A percentile compares a stretch with the other conserved stretches of the same genome.
phyloP scores from a whole-genome alignment of 257 asterid species.

The Paraleonurus japonicus region DNA sequence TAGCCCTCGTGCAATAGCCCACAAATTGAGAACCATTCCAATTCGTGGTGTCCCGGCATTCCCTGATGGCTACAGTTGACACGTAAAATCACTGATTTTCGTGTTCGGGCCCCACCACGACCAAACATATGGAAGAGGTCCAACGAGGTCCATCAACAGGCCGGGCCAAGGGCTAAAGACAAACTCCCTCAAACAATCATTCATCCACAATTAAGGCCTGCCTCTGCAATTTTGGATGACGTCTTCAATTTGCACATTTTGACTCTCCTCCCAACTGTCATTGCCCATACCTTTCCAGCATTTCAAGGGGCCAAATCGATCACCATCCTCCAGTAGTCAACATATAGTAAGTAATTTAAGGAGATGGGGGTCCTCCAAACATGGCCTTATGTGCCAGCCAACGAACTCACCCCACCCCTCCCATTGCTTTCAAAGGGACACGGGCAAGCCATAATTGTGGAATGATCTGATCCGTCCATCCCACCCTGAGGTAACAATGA shows the following conservation, averaged over 20 bases:
- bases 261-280: slow-evolving; percentile 28
- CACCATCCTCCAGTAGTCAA: neutral
- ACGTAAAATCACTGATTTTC: neutral
- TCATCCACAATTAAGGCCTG: slow-evolving; percentile 1
- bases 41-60: neutral
- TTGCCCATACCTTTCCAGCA: slow-evolving; percentile 18
- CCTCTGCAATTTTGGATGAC: slow-evolving; percentile 19
- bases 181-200: slow-evolving; percentile 8
- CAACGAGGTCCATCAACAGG: neutral
- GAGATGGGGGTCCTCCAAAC: slow-evolving; percentile 20
- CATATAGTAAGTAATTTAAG: neutral
- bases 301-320: neutral
- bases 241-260: neutral
- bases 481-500: slow-evolving; percentile 77
- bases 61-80: slow-evolving; percentile 2
- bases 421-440: slow-evolving; percentile 28
- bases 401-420: slow-evolving; percentile 1
- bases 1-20: neutral
- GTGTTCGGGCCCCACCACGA: neutral
- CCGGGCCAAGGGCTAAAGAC: neutral
- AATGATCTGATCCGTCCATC: slow-evolving; percentile 87
- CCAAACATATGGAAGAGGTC: neutral
- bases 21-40: neutral
- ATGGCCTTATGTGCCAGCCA: slow-evolving; percentile 39
- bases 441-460: slow-evolving; percentile 85